phyloP scores from a whole-genome alignment of 1,284 basidiomycete species.

The Ustilago curta region DNA sequence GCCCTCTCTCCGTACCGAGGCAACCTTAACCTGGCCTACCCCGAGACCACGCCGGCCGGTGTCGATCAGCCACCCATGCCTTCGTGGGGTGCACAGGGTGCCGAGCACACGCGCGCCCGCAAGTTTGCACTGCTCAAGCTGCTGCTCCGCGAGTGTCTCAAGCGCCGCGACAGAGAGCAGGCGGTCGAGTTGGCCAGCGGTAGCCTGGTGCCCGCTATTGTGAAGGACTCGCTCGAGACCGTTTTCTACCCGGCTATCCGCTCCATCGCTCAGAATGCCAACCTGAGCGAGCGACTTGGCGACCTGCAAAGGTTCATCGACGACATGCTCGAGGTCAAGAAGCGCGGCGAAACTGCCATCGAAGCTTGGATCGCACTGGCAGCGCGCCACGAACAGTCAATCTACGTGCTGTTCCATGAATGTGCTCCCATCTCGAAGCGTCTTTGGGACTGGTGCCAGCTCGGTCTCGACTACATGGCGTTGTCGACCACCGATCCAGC shows the following conservation, averaged over 20 bases:
- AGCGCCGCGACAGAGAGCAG: slow-evolving; percentile 64
- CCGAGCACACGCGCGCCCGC: slow-evolving; percentile 56
- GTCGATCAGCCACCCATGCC: slow-evolving; percentile 44
- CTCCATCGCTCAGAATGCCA: slow-evolving; percentile 48
- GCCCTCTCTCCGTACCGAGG: slow-evolving; percentile 62
- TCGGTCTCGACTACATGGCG: slow-evolving; percentile 64
- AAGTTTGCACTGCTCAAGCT: slow-evolving; percentile 67
- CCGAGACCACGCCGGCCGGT: slow-evolving; percentile 53
- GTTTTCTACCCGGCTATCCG: slow-evolving; percentile 64
- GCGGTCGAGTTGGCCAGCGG: slow-evolving; percentile 61
- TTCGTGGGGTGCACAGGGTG: slow-evolving; percentile 48
- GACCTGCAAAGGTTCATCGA: slow-evolving; percentile 66
- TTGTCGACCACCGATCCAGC: slow-evolving; percentile 64
- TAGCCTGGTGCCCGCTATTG: slow-evolving; percentile 58
- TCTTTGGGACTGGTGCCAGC: slow-evolving; percentile 63
- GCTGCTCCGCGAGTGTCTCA: slow-evolving; percentile 60
- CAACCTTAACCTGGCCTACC: slow-evolving; percentile 58
- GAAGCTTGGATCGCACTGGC: slow-evolving; percentile 65
- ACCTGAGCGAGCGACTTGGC: slow-evolving; percentile 61
- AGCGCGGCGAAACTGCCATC: slow-evolving; percentile 49
- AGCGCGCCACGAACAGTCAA: slow-evolving; percentile 62
- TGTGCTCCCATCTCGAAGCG: slow-evolving; percentile 59
- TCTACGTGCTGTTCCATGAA: slow-evolving; percentile 67
- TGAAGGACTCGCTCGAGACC: slow-evolving; percentile 63
- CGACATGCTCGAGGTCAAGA: slow-evolving; percentile 61